Base-by-base conservation (phyloP, 73 alveolate species). In the Diophrys appendiculata region DNA sequence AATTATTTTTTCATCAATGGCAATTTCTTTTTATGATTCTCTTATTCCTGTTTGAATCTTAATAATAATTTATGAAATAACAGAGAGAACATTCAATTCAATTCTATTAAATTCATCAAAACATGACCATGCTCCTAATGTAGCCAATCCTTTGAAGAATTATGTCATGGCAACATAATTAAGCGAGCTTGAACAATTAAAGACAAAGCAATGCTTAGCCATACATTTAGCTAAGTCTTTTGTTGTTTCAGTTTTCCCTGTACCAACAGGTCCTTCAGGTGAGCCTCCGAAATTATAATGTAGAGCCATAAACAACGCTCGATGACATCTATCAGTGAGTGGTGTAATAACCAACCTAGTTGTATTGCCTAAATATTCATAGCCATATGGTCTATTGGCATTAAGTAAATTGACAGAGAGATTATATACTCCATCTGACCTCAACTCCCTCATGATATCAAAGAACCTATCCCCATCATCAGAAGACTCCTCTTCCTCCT, bases 91-190 rank as follows among this genome's bases (percentile, higher is more conserved):
- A 69, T 90, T 96, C 97, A 60, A 96, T 76, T 97, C 97, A 32
- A 97, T 96, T 81, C 99, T 80, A 74, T 97, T 97, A 52, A 97
- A 97, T 89, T 98, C 99, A 90, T 97, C 99, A 73, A 98, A 83
- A 52, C 97, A 90, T 29, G 98, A 84, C 98, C 97, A 94, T 18
- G 96, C 89, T n/a, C 97, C 98, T 81, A 98, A 88, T 52, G 95
- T 92, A 0, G 94, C 97, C 5, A 94, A 77, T 0, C 98, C 98
- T 78, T 91, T 94, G 78, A 94, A 94, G 89, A 94, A 94, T 73
- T 97, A 95, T 27, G 99, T 99, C 98, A 94, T 92, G 11, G 98
- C 95, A 3, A 72, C 84, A 70, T 83, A 92, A 83, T 93, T 96
- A 25, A 94, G 92, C 35, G 89, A 68, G 77, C 94, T 96, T 27